These are phyloP conservation scores for Rostrohypoxylon terebratum DNA, from an alignment of 495 filamentous ascomycete genomes.

Conservation along the genomic window DNA sequence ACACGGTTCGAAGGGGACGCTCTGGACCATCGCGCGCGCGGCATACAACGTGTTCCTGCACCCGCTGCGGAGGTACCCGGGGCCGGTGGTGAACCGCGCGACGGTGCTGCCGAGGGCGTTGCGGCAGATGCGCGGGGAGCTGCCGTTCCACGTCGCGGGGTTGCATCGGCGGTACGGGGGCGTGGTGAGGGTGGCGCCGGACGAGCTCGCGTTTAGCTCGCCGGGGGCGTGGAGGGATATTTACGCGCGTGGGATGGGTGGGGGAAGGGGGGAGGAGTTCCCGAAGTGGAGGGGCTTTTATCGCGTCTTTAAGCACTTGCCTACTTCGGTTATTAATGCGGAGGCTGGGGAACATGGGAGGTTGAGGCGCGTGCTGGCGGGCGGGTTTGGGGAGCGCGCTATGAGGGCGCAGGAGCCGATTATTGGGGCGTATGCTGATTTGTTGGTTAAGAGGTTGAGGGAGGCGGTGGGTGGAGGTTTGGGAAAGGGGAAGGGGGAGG, in stretches of 20 bases:
- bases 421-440: not conserved
- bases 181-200: not conserved
- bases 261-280: not conserved
- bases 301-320: not conserved
- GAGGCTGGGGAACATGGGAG: not conserved
- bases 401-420: not conserved
- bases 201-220: not conserved
- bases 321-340: not conserved
- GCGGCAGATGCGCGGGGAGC: not conserved
- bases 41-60: not conserved
- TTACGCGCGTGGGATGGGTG: not conserved
- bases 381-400: not conserved
- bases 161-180: not conserved
- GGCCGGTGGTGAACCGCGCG: not conserved
- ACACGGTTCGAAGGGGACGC: not conserved
- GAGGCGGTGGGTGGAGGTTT: not conserved
- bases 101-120: not conserved
- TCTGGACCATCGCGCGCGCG: not conserved
- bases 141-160: not conserved
- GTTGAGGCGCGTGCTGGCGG: not conserved
- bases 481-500: too few species aligned
- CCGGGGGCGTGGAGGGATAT: not conserved
- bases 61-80: not conserved
- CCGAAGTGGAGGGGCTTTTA: not conserved
- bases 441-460: not conserved